Percentiles rank a stretch among this genome's conserved stretches.
phyloP scores from a whole-genome alignment of 1,284 basidiomycete genomes.

The Sanguinoderma infundibulare region DNA sequence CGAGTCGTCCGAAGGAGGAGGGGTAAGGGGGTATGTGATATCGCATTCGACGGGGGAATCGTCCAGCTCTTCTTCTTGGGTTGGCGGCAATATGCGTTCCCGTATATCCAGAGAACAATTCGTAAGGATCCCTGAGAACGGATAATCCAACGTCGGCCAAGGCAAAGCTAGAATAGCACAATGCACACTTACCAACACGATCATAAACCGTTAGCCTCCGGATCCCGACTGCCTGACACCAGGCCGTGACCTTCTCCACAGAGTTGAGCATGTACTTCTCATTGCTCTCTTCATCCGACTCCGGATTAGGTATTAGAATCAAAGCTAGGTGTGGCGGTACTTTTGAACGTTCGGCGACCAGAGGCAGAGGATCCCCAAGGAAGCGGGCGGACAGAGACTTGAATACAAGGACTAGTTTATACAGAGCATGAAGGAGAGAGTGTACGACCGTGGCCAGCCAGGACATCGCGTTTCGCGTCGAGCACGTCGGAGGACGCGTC shows the following conservation, averaged over 20 bases:
- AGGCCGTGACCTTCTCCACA: constrained; percentile 54
- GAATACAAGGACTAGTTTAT: constrained; percentile 49
- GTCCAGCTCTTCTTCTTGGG: constrained; percentile 37
- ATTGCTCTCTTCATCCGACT: constrained; percentile 36
- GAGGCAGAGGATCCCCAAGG: constrained; percentile 46
- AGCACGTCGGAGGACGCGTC: constrained; percentile 17
- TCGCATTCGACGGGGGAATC: constrained; percentile 53
- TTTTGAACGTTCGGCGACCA: constrained; percentile 54
- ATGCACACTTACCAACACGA: constrained; percentile 56
- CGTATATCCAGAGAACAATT: constrained; percentile 46
- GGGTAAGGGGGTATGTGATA: constrained; percentile 69
- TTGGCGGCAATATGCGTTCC: constrained; percentile 37
- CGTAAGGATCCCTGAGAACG: constrained; percentile 49
- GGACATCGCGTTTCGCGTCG: constrained; percentile 32
- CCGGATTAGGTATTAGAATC: constrained; percentile 51
- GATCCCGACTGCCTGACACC: constrained; percentile 66
- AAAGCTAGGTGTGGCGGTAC: constrained; percentile 69
- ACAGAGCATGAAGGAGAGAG: constrained; percentile 58
- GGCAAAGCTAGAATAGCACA: too few relatives aligned
- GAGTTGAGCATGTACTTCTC: constrained; percentile 53
- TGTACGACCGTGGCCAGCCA: constrained; percentile 50
- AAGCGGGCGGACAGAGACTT: constrained; percentile 45
- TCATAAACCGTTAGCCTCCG: constrained; percentile 71
- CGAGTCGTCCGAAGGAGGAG: constrained; percentile 71
- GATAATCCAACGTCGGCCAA: background rate